Evolutionary conservation across 2,329 filamentous ascomycete species (phyloP).

Genomic region (Arthroderma sp.): DNA sequence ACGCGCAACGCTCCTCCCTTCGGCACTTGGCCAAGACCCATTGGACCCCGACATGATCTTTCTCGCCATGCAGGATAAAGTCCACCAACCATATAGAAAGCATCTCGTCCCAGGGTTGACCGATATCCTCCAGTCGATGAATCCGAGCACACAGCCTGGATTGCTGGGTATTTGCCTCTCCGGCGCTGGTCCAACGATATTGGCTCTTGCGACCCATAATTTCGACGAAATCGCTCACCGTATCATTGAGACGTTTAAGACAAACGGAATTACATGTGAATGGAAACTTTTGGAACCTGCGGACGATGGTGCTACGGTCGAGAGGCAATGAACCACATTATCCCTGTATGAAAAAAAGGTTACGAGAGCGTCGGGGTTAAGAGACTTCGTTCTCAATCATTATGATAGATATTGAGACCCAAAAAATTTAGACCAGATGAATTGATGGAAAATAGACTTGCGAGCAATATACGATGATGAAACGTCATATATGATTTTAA

Average conservation of each 20-base stretch:
- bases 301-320: conserved; percentile 42
- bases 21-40: conserved; percentile 76
- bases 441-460: too few relatives aligned
- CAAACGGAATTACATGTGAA: conserved; percentile 54
- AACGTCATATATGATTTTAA: too few relatives aligned
- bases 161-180: conserved; percentile 89
- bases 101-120: conserved; percentile 81
- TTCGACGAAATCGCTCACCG: conserved; percentile 74
- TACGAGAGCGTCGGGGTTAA: too few relatives aligned
- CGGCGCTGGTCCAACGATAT: conserved; percentile 85
- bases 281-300: conserved; percentile 86
- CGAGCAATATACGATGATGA: too few relatives aligned
- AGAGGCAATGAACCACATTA: too few relatives aligned
- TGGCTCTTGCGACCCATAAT: conserved; percentile 80
- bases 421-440: too few relatives aligned
- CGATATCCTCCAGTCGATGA: conserved; percentile 83
- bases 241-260: conserved; percentile 61
- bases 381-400: too few relatives aligned
- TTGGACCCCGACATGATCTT: conserved; percentile 90
- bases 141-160: conserved; percentile 71
- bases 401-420: too few relatives aligned
- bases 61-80: conserved; percentile 95
- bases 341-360: too few relatives aligned
- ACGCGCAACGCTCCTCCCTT: conserved; percentile 78
- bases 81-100: conserved; percentile 93